Percentiles rank a stretch among this genome's conserved stretches.
Conservation (phyloP, 2,329 filamentous ascomycete genomes). For the Xylariaceae sp. region DNA sequence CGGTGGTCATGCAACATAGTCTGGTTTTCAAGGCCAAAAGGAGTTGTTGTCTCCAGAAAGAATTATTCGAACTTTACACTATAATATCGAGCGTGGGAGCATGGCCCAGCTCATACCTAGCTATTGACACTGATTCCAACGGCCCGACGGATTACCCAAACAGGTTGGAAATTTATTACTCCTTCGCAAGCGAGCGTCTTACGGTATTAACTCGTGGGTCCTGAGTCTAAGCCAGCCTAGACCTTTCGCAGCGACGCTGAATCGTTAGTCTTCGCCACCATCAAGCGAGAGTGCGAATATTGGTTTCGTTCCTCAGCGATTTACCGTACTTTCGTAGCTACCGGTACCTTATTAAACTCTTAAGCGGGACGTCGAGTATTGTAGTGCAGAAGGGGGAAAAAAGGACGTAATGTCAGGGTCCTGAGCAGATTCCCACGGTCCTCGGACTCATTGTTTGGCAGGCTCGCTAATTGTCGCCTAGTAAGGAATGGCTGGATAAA, state of each 20-base stretch:
- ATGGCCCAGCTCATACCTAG: no score
- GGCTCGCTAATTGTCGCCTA: slow-evolving; percentile 40
- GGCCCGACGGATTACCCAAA: slow-evolving; percentile 1
- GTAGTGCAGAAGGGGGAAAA: neutral
- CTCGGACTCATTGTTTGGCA: slow-evolving; percentile 23
- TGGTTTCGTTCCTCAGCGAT: slow-evolving; percentile 4
- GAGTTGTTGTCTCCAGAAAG: no score
- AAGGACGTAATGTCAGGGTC: slow-evolving; percentile 8
- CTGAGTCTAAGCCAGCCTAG: neutral
- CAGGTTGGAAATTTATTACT: no score
- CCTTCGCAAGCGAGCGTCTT: no score
- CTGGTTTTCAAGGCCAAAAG: no score
- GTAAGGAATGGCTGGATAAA: slow-evolving; percentile 35
- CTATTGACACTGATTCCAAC: slow-evolving; percentile 27
- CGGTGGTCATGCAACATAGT: no score
- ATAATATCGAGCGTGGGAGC: no score
- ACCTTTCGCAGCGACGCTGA: neutral
- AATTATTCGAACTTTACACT: no score
- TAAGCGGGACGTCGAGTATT: slow-evolving; percentile 7
- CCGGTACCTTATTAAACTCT: neutral
- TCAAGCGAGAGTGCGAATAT: slow-evolving; percentile 10
- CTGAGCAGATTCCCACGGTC: slow-evolving; percentile 23
- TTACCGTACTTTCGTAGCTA: slow-evolving; percentile 12
- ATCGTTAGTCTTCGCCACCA: neutral
- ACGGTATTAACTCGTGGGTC: neutral